Evolutionary conservation across 2,329 filamentous ascomycete species (phyloP), one percentile per base, ranked within the genome.

Genomic region (Fusarium sp.): DNA sequence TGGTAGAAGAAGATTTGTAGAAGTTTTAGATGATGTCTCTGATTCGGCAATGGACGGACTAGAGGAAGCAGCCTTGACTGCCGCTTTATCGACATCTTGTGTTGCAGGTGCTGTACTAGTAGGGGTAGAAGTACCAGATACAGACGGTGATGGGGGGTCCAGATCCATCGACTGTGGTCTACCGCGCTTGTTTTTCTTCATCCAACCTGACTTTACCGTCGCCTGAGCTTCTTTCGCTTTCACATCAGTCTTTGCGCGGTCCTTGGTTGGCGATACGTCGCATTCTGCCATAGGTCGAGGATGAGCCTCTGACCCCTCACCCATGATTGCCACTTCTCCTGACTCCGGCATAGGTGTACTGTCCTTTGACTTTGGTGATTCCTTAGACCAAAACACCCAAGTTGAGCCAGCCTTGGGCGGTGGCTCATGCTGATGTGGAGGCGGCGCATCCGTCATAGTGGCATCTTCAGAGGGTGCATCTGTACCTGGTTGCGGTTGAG

Each of bases 371-470:
- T 82, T 84, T 13, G 83, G 80, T 4, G 85, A 81, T 73, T 92
- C 90, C 51, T 87, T 89, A 20, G 91, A 94, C 93, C 93, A 96
- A 74, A 96, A 95, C 0, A 92, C 93, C 93, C 93, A 96, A 0
- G 91, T 93, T 1, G 93, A 92, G 18, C 89, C 89, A 24, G 86
- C 84, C 22, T 87, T 84, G 10, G 86, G 86, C n/a, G 82, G 78
- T 4, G 82, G 77, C 14, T 79, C 77, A 63, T 82, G 70, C 38
- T 76, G 80, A 63, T 80, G 77, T 20, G 79, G 63, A 20, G 80
- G 70, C 9, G 83, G 78, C 6, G 83, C 83, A 73, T 89, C 85
- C 53, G 84, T 64, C 82, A 86, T 80, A 71, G 83, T 76, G 74
- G 87, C 77, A 71, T 88, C 84, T 11, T 84, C 82, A 3, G 81